phyloP scores from a whole-genome alignment of 2,329 filamentous ascomycete genomes.

The Calonectria hongkongensis region DNA sequence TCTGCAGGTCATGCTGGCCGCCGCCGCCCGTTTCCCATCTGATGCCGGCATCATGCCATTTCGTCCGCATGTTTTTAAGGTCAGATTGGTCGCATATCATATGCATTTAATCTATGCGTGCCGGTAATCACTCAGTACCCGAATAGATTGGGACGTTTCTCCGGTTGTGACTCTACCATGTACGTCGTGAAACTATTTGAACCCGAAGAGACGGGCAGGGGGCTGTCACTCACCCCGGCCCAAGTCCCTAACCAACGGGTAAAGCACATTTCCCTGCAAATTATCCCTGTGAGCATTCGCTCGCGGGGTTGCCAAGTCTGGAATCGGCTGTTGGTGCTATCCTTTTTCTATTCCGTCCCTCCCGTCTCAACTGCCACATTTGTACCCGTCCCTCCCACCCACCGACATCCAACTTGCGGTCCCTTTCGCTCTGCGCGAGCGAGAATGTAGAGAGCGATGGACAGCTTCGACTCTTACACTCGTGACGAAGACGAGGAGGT shows the following conservation, averaged over 20 bases:
- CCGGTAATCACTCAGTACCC: not conserved
- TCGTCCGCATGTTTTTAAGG: slow-evolving; percentile 1
- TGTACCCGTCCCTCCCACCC: slow-evolving; percentile 14
- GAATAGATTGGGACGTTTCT: slow-evolving; percentile 27
- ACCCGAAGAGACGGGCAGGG: slow-evolving; percentile 20
- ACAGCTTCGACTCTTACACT: slow-evolving; percentile 46
- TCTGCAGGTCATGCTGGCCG: not conserved
- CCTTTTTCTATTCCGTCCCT: slow-evolving; percentile 1
- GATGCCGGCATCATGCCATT: not conserved
- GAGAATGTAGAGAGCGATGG: slow-evolving; percentile 42
- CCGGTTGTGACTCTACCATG: slow-evolving; percentile 18
- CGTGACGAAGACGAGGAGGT: slow-evolving; percentile 51
- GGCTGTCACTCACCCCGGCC: slow-evolving; percentile 20
- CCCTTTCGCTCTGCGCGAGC: not conserved
- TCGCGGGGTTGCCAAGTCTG: slow-evolving; percentile 16
- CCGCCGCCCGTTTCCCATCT: not conserved
- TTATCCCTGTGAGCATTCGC: not conserved
- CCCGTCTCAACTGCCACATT: slow-evolving; percentile 20
- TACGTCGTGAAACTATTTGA: slow-evolving; percentile 24
- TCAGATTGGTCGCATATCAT: slow-evolving; percentile 8
- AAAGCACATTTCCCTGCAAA: slow-evolving; percentile 21
- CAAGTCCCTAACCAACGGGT: slow-evolving; percentile 17
- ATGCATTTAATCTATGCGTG: slow-evolving; percentile 7
- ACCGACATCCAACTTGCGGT: not conserved
- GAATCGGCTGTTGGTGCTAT: slow-evolving; percentile 14